Conservation (phyloP, 768 basidiomycete genomes). For the Collybia sordida region DNA sequence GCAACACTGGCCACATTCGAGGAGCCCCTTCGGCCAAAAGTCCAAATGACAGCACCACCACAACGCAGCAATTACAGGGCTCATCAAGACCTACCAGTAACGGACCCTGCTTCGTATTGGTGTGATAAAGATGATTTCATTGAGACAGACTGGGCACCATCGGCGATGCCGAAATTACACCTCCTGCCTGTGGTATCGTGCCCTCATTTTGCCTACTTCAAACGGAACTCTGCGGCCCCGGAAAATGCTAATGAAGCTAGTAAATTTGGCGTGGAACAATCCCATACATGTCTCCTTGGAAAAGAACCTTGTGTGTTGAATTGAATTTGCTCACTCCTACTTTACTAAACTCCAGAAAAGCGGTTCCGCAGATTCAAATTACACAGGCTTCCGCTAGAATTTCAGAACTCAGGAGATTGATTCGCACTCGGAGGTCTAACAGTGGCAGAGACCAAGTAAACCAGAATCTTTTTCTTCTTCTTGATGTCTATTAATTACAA, state of each 20-base stretch:
- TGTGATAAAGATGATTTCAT: slow-evolving; percentile 79
- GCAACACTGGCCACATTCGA: slow-evolving; percentile 76
- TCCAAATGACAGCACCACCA: slow-evolving; percentile 46
- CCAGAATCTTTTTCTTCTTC: neutral
- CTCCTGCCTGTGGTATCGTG: slow-evolving; percentile 73
- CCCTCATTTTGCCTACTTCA: slow-evolving; percentile 83
- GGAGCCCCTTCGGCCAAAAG: slow-evolving; percentile 65
- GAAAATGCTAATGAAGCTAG: slow-evolving; percentile 44
- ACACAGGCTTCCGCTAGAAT: slow-evolving; percentile 56
- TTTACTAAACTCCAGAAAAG: slow-evolving; percentile 30
- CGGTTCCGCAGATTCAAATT: slow-evolving; percentile 66
- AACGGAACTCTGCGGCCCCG: slow-evolving; percentile 47
- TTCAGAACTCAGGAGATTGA: slow-evolving; percentile 38
- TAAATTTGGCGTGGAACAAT: slow-evolving; percentile 86
- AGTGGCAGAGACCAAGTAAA: slow-evolving; percentile 8
- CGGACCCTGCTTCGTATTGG: slow-evolving; percentile 59
- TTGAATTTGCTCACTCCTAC: neutral
- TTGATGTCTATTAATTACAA: neutral
- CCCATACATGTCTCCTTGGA: slow-evolving; percentile 80
- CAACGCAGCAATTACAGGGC: slow-evolving; percentile 49
- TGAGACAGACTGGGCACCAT: slow-evolving; percentile 68
- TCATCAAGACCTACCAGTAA: slow-evolving; percentile 41
- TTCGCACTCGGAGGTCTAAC: slow-evolving; percentile 11
- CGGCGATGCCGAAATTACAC: slow-evolving; percentile 57
- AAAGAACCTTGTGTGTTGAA: slow-evolving; percentile 60